Percentiles rank a stretch among this genome's conserved stretches.
Evolutionary conservation across 495 filamentous ascomycete genomes (phyloP).

Genomic region (Bathelium albidoporum): DNA sequence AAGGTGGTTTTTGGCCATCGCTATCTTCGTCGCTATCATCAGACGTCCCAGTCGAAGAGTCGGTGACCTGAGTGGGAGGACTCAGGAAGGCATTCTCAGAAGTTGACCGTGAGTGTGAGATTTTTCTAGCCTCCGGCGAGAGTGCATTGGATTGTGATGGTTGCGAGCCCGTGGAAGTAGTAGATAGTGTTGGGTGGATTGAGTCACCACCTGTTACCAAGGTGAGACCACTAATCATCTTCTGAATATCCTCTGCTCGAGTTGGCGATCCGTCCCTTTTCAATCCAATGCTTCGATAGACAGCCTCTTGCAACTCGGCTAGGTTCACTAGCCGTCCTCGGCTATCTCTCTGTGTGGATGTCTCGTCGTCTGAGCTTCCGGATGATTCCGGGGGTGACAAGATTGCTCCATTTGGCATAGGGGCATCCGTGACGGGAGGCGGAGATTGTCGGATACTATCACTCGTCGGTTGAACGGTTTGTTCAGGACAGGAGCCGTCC

Average conservation of each 20-base stretch:
- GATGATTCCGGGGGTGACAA: conserved; percentile 82
- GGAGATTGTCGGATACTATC: conserved; percentile 62
- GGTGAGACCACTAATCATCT: conserved; percentile 1
- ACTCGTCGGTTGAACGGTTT: conserved; percentile 21
- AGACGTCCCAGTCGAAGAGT: conserved; percentile 20
- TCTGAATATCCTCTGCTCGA: conserved; percentile 19
- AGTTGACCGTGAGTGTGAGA: conserved; percentile 71
- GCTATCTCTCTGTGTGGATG: conserved; percentile 29
- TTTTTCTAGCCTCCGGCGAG: conserved; percentile 50
- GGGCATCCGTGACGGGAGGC: conserved; percentile 58
- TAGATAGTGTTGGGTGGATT: conserved; percentile 3
- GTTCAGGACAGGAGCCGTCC: conserved; percentile 14
- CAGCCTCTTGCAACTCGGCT: conserved; percentile 72
- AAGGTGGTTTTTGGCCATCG: conserved; percentile 59
- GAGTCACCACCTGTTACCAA: conserved; percentile 8
- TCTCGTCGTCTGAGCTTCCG: conserved; percentile 65
- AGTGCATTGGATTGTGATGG: conserved; percentile 30
- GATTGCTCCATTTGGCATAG: conserved; percentile 68
- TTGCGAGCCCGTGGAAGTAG: conserved; percentile 12
- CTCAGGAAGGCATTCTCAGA: conserved; percentile 54
- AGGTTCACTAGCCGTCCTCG: conserved; percentile 50
- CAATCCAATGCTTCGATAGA: conserved; percentile 61
- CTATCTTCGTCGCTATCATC: conserved; percentile 50
- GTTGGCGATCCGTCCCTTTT: conserved; percentile 53
- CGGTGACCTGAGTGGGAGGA: conserved; percentile 10